phyloP scores from a whole-genome alignment of 495 filamentous ascomycete species.

The Lindgomyces ingoldianus region DNA sequence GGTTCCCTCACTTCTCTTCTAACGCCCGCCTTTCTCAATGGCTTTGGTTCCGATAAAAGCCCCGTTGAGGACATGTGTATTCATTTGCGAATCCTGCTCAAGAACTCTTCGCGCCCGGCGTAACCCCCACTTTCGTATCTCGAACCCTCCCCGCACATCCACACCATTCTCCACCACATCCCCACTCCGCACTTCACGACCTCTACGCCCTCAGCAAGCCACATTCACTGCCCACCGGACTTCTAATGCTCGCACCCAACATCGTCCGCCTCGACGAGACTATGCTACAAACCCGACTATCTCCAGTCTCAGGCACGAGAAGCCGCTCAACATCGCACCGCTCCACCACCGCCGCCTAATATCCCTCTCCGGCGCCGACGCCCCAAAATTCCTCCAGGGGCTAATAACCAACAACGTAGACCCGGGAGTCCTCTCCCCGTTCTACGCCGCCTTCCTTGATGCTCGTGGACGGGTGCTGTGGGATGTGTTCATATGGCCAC shows the following conservation, averaged over 20 bases:
- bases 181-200: too few relatives aligned
- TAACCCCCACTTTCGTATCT: conserved; percentile 19
- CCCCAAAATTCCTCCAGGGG: conserved; percentile 82
- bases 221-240: too few relatives aligned
- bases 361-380: conserved; percentile 73
- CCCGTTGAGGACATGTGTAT: not conserved
- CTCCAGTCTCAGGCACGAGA: conserved; percentile 40
- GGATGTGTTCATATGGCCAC: conserved; percentile 83
- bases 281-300: conserved; percentile 3
- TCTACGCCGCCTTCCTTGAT: conserved; percentile 82
- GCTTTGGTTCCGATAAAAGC: not conserved
- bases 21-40: too few relatives aligned
- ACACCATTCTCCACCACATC: too few relatives aligned
- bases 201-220: too few relatives aligned
- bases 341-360: conserved; percentile 76
- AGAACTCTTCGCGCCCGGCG: not conserved
- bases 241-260: too few relatives aligned
- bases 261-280: not conserved
- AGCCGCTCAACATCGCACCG: conserved; percentile 51
- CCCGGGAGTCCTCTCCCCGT: conserved; percentile 43
- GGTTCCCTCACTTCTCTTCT: too few relatives aligned
- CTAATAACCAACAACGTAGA: conserved; percentile 76
- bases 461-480: conserved; percentile 79
- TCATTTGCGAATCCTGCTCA: conserved; percentile 19
- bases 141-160: not conserved